These are phyloP conservation scores for Tylopilus felleus DNA, from an alignment of 768 basidiomycete genomes.

Conservation along the genomic window DNA sequence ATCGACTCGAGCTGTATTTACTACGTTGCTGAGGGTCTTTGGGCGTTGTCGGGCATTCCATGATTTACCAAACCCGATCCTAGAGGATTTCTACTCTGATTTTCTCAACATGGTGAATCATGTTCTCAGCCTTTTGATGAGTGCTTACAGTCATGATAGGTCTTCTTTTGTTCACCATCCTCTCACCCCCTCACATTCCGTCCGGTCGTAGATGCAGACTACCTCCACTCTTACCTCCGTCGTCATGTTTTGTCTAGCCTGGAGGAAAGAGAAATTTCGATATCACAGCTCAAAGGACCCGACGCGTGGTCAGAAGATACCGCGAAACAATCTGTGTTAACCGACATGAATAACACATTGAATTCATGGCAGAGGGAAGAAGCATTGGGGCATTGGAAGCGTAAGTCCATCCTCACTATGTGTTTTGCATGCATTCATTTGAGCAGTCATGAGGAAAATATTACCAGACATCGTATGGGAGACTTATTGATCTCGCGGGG, in stretches of 20 bases:
- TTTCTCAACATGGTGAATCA: slow-evolving; percentile 72
- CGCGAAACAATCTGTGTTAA: slow-evolving; percentile 52
- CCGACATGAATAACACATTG: slow-evolving; percentile 60
- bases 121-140: background rate
- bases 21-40: slow-evolving; percentile 72
- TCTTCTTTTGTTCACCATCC: slow-evolving; percentile 76
- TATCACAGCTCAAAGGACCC: slow-evolving; percentile 37
- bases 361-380: slow-evolving; percentile 63
- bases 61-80: slow-evolving; percentile 50
- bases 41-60: slow-evolving; percentile 80
- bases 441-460: slow-evolving; percentile 74
- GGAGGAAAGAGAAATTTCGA: slow-evolving; percentile 50
- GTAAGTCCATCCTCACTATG: slow-evolving; percentile 39
- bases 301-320: slow-evolving; percentile 22
- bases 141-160: slow-evolving; percentile 42
- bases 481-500: slow-evolving; percentile 49
- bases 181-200: slow-evolving; percentile 56
- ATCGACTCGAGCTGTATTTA: slow-evolving; percentile 61
- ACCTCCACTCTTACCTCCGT: slow-evolving; percentile 66
- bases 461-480: slow-evolving; percentile 74
- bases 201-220: slow-evolving; percentile 50
- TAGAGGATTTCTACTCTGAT: slow-evolving; percentile 46
- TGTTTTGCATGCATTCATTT: slow-evolving; percentile 4
- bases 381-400: slow-evolving; percentile 71
- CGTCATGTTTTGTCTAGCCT: slow-evolving; percentile 54